Evolutionary conservation across 352 stramenopile species (phyloP), one percentile per base, ranked within the genome.

Genomic region (Thalassiosira sp.): DNA sequence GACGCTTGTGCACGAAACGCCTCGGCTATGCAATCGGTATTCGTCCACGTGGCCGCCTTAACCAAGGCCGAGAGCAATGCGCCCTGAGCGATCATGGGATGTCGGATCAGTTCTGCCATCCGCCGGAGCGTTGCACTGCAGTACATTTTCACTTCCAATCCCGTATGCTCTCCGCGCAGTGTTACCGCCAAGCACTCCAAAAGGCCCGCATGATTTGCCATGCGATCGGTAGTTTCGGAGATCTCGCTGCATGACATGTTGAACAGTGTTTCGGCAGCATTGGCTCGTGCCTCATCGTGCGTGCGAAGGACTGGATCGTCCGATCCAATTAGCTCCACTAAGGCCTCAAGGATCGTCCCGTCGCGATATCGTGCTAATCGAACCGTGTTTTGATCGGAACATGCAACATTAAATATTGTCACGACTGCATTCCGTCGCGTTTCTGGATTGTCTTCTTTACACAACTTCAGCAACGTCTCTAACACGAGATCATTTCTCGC

Each of bases 401-500:
- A 87, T 15, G 80, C 80, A 16, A 85, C 61, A 56, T 87, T 87
- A 28, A 82, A 87, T 28, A 87, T 73, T 1, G 75, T 79, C 1
- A 82, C 76, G 3, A 81, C 70, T 16, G 75, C 75, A 76, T 87
- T 87, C 13, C 76, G 48, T 48, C 75, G 56, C 0, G 80, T 87
- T 57, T 87, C 80, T 0, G 76, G 66, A 58, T 79, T 71, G 33
- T 82, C 80, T 46, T 87, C 80, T 18, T 71, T 76, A 22, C 80
- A 80, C 42, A 87, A 61, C 25, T 73, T 81, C 45, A 87, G 35
- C 40, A 87, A 60, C 1, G 76, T 85, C 40, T 87, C 75, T 28
- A 87, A 58, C 5, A 87, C 52, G 37, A 85, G 63, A 62, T 84
- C 70, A 57, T 81, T 81, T 28, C 62, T 76, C 18, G 80, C 80